Base-by-base conservation (phyloP, 257 asterid genomes). In the Primulina eburnea region DNA sequence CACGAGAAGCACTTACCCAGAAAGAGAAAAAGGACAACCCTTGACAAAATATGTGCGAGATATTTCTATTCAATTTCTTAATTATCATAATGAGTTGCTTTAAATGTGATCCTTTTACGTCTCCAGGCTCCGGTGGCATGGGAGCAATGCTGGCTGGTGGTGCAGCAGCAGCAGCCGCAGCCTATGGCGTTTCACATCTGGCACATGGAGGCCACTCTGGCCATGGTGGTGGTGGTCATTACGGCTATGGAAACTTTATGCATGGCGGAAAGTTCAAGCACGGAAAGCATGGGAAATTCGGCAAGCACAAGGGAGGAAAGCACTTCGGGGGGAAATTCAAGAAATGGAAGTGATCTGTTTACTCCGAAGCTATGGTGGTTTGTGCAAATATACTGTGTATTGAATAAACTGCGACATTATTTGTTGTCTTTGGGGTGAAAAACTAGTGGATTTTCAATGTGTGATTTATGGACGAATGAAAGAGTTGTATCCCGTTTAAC, bases 101-200 rank as follows among this genome's bases (percentile, higher is more conserved):
- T 14, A 43, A 43, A 14, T 14, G 55, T 43, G 55, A 14, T 43
- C 18, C 18, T 43, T 14, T 43, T 43, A 11, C 4, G 18, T 43
- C 55, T 50, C 55, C 20, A 50, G 83, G 90, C 16, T 21, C 79
- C 28, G 87, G 86, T 21, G 70, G 73, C 32, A 69, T 80, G 26
- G 89, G 84, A 67, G 47, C 38, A 29, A 28, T 83, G 84, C 62
- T 86, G 53, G 87, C 84, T 20, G 87, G 89, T 24, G 91, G 88
- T 55, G 88, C 87, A 20, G 91, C 87, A 63, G 88, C 87, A 6
- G 91, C 89, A 11, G 91, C 85, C 0, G 87, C 84, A 8, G 91
- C 81, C 7, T 72, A 70, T 61, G 88, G 86, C 14, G 83, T 82
- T 30, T 28, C 60, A 59, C 80, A 69, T 29, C 16, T 82, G 76